Percentiles rank a stretch among this genome's conserved stretches.
Evolutionary conservation across 1,139 yeast genomes (phyloP).

Genomic region (Waltiozyma sp.): DNA sequence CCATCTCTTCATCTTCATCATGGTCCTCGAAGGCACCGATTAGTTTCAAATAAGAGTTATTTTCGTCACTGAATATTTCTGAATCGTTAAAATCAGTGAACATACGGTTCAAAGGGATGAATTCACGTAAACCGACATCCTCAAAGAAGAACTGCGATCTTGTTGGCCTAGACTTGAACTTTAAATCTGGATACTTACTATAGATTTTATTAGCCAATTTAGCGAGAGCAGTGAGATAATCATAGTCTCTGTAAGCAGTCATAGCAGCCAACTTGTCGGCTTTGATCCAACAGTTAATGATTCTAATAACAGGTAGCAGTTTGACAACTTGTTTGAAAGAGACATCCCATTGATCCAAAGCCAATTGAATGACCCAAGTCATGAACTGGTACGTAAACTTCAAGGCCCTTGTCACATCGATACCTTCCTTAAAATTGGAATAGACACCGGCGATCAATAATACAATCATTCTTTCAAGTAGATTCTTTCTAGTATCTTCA

Average conservation of each 20-base stretch:
- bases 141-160: constrained; percentile 49
- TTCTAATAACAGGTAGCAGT: constrained; percentile 27
- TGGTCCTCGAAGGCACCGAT: constrained; percentile 20
- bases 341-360: constrained; percentile 9
- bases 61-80: constrained; percentile 21
- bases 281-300: constrained; percentile 45
- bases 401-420: constrained; percentile 18
- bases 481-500: not conserved
- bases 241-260: constrained; percentile 26
- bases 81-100: constrained; percentile 53
- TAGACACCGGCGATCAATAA: constrained; percentile 22
- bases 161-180: constrained; percentile 24
- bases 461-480: constrained; percentile 12
- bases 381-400: constrained; percentile 24
- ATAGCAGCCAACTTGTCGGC: constrained; percentile 32
- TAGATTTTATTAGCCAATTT: constrained; percentile 16
- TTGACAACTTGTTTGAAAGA: constrained; percentile 2
- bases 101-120: constrained; percentile 39
- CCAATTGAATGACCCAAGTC: constrained; percentile 17
- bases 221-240: constrained; percentile 27
- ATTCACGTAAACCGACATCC: constrained; percentile 54
- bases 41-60: constrained; percentile 18
- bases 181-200: constrained; percentile 16
- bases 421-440: constrained; percentile 17
- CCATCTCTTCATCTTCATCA: constrained; percentile 22